phyloP scores from a whole-genome alignment of 1,139 yeast genomes.

The Debaryomyces fabryi region DNA sequence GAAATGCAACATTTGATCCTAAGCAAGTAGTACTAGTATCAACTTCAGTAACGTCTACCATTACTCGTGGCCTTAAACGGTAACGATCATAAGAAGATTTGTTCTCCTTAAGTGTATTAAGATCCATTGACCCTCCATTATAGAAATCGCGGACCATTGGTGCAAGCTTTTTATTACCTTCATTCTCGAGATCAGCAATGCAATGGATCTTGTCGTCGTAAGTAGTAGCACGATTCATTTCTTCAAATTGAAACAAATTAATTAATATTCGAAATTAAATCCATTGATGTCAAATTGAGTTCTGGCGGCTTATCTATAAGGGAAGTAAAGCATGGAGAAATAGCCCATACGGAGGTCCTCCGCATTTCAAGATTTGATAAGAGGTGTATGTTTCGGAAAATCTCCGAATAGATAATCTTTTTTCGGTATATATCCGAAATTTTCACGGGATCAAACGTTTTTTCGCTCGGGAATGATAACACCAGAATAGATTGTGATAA shows the following conservation, averaged over 20 bases:
- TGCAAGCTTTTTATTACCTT: not conserved
- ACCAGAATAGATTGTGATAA: not conserved
- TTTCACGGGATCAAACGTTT: not conserved
- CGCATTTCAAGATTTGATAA: too few relatives aligned
- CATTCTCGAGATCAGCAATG: constrained; percentile 1
- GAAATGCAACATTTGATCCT: constrained; percentile 32
- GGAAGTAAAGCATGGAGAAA: not conserved
- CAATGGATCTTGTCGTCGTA: constrained; percentile 1
- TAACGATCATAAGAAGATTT: constrained; percentile 34
- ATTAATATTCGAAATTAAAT: not conserved
- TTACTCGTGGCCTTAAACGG: constrained; percentile 46
- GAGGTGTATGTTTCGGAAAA: too few relatives aligned
- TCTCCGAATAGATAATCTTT: too few relatives aligned
- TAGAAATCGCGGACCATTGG: constrained; percentile 4
- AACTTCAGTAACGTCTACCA: constrained; percentile 33
- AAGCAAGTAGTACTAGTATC: constrained; percentile 27
- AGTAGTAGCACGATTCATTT: constrained; percentile 1
- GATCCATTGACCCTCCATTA: constrained; percentile 26
- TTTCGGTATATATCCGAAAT: too few relatives aligned
- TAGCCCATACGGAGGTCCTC: not conserved
- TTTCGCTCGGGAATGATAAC: not conserved
- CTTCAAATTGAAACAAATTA: not conserved
- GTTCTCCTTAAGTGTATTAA: constrained; percentile 34
- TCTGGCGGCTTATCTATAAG: too few relatives aligned
- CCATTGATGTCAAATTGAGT: too few relatives aligned